Conservation (phyloP, 495 filamentous ascomycete species). For the Hypoxylon trugodes region DNA sequence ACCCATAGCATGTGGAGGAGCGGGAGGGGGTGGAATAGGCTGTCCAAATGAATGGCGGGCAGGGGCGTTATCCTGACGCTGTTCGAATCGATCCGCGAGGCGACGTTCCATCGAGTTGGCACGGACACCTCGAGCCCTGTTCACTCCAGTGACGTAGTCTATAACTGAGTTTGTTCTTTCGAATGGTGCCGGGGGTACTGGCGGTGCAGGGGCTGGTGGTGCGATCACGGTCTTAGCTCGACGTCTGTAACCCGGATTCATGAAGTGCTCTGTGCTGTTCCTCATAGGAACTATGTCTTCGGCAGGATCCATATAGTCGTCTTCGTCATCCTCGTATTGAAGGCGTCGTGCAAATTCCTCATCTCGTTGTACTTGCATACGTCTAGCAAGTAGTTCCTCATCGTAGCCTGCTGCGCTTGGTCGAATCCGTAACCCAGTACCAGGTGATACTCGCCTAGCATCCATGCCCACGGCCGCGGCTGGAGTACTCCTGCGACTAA, state of each 20-base stretch:
- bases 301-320: conserved; percentile 50
- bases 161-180: conserved; percentile 45
- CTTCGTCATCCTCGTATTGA: conserved; percentile 57
- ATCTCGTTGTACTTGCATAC: conserved; percentile 64
- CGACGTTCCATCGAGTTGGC: conserved; percentile 54
- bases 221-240: conserved; percentile 51
- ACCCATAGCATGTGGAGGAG: conserved; percentile 44
- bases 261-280: conserved; percentile 51
- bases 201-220: conserved; percentile 50
- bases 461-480: conserved; percentile 8
- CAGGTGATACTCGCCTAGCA: conserved; percentile 16
- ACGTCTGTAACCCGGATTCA: conserved; percentile 57
- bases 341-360: conserved; percentile 64
- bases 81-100: conserved; percentile 54
- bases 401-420: conserved; percentile 60
- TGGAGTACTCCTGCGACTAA: conserved; percentile 26
- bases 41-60: conserved; percentile 41
- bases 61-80: conserved; percentile 38
- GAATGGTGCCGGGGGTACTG: conserved; percentile 44
- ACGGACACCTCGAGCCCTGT: conserved; percentile 45
- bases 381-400: conserved; percentile 60
- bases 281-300: conserved; percentile 50
- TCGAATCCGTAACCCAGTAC: conserved; percentile 43
- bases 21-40: conserved; percentile 38
- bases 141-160: conserved; percentile 49